Evolutionary conservation across 345 rosid species (phyloP).

Genomic region (Draba incana): DNA sequence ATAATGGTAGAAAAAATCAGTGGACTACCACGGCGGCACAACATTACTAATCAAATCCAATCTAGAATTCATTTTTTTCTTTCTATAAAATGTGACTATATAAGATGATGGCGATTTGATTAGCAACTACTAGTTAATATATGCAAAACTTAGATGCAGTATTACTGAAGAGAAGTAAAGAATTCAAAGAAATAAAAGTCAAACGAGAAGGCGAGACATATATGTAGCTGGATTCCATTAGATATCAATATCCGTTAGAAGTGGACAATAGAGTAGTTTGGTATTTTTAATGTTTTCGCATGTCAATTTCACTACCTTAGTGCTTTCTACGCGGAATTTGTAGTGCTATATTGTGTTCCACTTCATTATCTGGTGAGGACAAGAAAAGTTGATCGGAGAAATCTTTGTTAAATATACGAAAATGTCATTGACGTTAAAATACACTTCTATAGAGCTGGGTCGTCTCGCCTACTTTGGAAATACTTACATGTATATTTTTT

Average conservation of each 20-base stretch:
- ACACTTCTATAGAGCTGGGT: constrained; percentile 6
- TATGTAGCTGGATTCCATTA: constrained; percentile 43
- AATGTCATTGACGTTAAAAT: background rate
- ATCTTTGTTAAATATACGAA: background rate
- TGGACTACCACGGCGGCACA: too few relatives aligned
- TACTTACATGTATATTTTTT: too few relatives aligned
- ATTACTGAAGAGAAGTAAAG: background rate
- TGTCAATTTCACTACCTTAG: constrained; percentile 23
- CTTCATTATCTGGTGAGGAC: constrained; percentile 36
- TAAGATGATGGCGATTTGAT: constrained; percentile 25
- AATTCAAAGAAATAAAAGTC: constrained; percentile 29
- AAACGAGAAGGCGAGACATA: constrained; percentile 28
- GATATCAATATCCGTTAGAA: constrained; percentile 8
- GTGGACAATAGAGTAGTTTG: constrained; percentile 35
- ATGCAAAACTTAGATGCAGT: too few relatives aligned
- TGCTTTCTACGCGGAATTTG: constrained; percentile 36
- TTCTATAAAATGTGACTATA: background rate
- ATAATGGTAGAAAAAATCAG: too few relatives aligned
- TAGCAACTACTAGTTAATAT: background rate
- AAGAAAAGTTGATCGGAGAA: constrained; percentile 6
- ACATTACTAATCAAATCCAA: background rate
- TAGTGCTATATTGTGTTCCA: constrained; percentile 38
- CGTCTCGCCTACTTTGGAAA: background rate
- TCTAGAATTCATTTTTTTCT: constrained; percentile 16
- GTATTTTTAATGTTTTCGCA: constrained; percentile 34